phyloP scores from a whole-genome alignment of 2,329 filamentous ascomycete genomes.

The Monilinia aucupariae region DNA sequence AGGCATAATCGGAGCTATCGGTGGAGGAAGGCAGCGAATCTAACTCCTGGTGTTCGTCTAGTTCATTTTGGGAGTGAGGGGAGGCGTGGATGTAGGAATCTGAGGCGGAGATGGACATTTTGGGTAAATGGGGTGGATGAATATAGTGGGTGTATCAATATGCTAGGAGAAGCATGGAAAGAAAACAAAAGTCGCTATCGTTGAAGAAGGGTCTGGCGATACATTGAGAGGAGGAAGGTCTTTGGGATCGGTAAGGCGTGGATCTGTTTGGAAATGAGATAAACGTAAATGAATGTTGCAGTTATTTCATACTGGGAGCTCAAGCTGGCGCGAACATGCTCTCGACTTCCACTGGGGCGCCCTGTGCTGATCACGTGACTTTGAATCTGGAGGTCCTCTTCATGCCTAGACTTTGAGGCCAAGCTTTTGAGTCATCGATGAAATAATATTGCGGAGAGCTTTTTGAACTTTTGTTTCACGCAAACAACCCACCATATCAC shows the following conservation, averaged over 20 bases:
- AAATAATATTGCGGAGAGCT: background rate
- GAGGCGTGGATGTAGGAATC: conserved; percentile 34
- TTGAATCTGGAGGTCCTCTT: background rate
- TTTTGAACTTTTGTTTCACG: background rate
- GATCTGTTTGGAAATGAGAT: background rate
- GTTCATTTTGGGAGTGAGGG: conserved; percentile 46
- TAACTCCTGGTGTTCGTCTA: conserved; percentile 43
- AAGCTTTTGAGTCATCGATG: conserved; percentile 7
- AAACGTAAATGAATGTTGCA: background rate
- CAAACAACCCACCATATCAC: conserved; percentile 3
- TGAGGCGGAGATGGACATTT: conserved; percentile 21
- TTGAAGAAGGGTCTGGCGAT: conserved; percentile 4
- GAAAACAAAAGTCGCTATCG: conserved; percentile 8
- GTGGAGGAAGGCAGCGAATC: conserved; percentile 57
- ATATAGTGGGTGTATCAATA: background rate
- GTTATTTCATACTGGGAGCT: background rate
- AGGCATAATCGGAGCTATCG: conserved; percentile 45
- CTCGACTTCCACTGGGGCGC: background rate
- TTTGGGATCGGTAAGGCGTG: background rate
- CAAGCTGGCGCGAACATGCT: background rate
- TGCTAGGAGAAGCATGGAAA: background rate
- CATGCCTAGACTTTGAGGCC: background rate
- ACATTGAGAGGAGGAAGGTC: conserved; percentile 9
- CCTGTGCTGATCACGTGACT: background rate
- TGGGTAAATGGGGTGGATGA: background rate